These are phyloP conservation scores for Apiotrichum veenhuisii DNA, from an alignment of 1,284 basidiomycete genomes.

Conservation along the genomic window DNA sequence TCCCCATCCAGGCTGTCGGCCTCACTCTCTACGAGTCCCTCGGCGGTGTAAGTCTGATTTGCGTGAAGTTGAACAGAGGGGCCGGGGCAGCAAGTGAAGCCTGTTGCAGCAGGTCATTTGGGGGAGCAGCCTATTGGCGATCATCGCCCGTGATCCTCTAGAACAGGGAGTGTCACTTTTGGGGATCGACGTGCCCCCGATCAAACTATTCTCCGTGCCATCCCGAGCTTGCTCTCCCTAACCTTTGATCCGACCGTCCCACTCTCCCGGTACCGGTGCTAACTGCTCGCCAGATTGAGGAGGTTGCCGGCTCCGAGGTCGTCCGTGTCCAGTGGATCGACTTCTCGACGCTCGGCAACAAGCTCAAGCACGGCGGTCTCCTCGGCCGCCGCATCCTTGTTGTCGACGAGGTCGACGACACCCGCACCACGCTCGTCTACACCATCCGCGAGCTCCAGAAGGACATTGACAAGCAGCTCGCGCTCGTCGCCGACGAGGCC, in stretches of 20 bases:
- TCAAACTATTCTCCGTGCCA: too few species aligned
- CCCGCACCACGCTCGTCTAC: slow-evolving; percentile 83
- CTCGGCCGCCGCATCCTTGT: slow-evolving; percentile 76
- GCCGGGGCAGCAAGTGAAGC: too few species aligned
- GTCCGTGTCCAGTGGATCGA: slow-evolving; percentile 82
- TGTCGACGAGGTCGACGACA: slow-evolving; percentile 91
- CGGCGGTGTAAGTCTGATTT: slow-evolving; percentile 54
- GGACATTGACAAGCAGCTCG: slow-evolving; percentile 74
- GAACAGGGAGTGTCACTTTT: too few species aligned
- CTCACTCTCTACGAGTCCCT: slow-evolving; percentile 86
- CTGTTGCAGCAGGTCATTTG: too few species aligned
- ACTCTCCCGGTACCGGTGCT: background rate
- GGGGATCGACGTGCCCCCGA: background rate
- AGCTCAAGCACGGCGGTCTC: slow-evolving; percentile 53
- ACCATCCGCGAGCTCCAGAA: slow-evolving; percentile 78
- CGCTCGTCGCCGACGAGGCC: slow-evolving; percentile 57
- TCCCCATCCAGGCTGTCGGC: slow-evolving; percentile 86
- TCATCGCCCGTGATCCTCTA: too few species aligned
- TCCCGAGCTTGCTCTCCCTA: too few species aligned
- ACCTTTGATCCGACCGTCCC: background rate
- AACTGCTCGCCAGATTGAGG: slow-evolving; percentile 53
- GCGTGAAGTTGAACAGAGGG: background rate
- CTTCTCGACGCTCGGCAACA: slow-evolving; percentile 52
- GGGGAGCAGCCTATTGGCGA: too few species aligned
- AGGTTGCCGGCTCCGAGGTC: slow-evolving; percentile 78